Conservation (phyloP, 192 early-diverging fungal species). For the Coemansia sp. region DNA sequence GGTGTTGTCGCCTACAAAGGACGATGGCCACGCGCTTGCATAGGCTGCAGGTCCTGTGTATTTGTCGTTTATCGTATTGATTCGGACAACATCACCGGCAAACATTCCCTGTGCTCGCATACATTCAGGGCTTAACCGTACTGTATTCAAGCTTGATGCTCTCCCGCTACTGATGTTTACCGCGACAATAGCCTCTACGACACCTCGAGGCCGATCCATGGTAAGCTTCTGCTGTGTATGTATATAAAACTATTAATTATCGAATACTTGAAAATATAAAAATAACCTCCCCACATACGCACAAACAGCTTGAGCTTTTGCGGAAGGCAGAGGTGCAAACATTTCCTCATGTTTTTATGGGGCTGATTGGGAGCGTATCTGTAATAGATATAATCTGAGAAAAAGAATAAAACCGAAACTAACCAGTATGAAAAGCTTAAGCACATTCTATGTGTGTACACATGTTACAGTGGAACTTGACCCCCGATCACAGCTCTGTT, state of each 20-base stretch:
- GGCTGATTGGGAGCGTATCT: too few species aligned
- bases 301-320: neutral
- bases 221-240: neutral
- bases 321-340: neutral
- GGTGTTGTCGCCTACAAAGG: slow-evolving; percentile 9
- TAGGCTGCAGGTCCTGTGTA: slow-evolving; percentile 7
- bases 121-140: neutral
- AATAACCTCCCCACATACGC: too few species aligned
- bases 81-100: slow-evolving; percentile 40
- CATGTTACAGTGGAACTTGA: too few species aligned
- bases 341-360: neutral
- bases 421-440: too few species aligned
- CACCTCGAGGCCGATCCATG: neutral
- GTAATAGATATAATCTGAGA: too few species aligned
- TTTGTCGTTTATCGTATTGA: neutral
- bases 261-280: neutral
- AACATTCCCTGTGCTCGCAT: slow-evolving; percentile 27
- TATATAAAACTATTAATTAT: neutral
- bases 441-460: too few species aligned
- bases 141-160: neutral
- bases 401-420: too few species aligned
- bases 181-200: slow-evolving; percentile 15
- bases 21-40: slow-evolving; percentile 44
- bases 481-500: too few species aligned
- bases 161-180: neutral